A percentile compares a stretch with the other conserved stretches of the same genome.
phyloP scores from a whole-genome alignment of 208 protist species.

The Trypanosomatidae sp. region DNA sequence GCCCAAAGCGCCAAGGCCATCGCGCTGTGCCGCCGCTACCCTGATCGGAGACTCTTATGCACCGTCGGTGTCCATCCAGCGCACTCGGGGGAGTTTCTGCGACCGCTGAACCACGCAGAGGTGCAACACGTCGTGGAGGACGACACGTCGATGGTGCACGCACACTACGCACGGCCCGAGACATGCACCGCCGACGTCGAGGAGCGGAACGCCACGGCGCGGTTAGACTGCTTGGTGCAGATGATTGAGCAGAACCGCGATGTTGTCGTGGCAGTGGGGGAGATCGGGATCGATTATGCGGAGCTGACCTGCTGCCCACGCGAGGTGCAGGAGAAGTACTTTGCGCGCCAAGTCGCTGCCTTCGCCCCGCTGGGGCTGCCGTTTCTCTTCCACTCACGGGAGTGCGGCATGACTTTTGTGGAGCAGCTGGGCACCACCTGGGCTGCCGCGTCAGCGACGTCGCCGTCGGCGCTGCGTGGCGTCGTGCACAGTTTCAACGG shows the following conservation, averaged over 20 bases:
- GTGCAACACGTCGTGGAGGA: slow-evolving; percentile 24
- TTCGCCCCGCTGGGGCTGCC: slow-evolving; percentile 64
- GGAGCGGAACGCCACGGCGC: slow-evolving; percentile 29
- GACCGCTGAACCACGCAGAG: slow-evolving; percentile 37
- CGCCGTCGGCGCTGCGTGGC: slow-evolving; percentile 24
- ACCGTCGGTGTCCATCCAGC: slow-evolving; percentile 89
- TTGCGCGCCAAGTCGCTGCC: slow-evolving; percentile 56
- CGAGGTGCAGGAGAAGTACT: slow-evolving; percentile 74
- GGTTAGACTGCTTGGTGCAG: slow-evolving; percentile 47
- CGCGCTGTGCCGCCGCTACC: slow-evolving; percentile 65
- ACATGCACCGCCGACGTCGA: slow-evolving; percentile 12
- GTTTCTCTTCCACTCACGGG: slow-evolving; percentile 93
- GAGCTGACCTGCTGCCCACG: slow-evolving; percentile 72
- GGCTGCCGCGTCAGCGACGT: neutral
- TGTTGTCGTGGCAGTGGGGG: slow-evolving; percentile 85
- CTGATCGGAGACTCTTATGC: slow-evolving; percentile 48
- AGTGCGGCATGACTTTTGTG: slow-evolving; percentile 86
- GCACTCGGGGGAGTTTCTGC: slow-evolving; percentile 68
- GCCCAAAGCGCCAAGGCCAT: slow-evolving; percentile 81
- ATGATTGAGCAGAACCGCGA: slow-evolving; percentile 71
- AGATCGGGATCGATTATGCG: slow-evolving; percentile 93
- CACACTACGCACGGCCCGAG: neutral
- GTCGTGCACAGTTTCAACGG: slow-evolving; percentile 97
- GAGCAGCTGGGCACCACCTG: slow-evolving; percentile 42
- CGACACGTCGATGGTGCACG: slow-evolving; percentile 38